These are phyloP conservation scores for Mucor saturninus DNA, from an alignment of 371 early-diverging fungal genomes.

Conservation along the genomic window DNA sequence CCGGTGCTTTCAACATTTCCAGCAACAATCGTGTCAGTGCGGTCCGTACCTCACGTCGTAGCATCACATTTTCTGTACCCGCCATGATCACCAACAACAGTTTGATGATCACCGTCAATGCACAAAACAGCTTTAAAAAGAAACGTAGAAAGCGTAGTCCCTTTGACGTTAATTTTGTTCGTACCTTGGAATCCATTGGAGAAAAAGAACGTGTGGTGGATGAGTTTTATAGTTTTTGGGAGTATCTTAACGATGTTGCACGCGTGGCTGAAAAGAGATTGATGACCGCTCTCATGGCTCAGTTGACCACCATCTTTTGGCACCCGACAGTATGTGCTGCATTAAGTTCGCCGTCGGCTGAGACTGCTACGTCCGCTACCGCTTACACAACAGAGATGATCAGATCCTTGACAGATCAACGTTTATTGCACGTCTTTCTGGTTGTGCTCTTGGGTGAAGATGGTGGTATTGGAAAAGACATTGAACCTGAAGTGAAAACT, in stretches of 20 bases:
- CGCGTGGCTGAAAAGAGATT: constrained; percentile 52
- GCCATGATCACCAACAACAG: constrained; percentile 54
- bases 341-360: constrained; percentile 47
- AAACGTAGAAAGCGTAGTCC: constrained; percentile 55
- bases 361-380: constrained; percentile 48
- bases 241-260: constrained; percentile 55
- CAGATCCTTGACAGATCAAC: constrained; percentile 53
- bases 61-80: constrained; percentile 51
- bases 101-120: constrained; percentile 50
- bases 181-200: constrained; percentile 35
- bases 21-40: constrained; percentile 44
- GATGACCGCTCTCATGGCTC: constrained; percentile 54
- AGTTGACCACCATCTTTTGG: constrained; percentile 54
- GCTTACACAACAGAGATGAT: constrained; percentile 60
- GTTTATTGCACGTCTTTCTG: constrained; percentile 50
- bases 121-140: constrained; percentile 51
- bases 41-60: constrained; percentile 40
- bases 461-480: constrained; percentile 55
- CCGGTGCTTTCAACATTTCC: constrained; percentile 50
- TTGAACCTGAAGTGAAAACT: constrained; percentile 47
- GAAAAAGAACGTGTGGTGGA: constrained; percentile 48
- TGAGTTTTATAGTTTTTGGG: constrained; percentile 59
- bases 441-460: constrained; percentile 54
- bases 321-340: constrained; percentile 57
- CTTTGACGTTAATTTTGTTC: constrained; percentile 50